Evolutionary conservation across 768 basidiomycete species (phyloP).

Genomic region (Bullera alba): DNA sequence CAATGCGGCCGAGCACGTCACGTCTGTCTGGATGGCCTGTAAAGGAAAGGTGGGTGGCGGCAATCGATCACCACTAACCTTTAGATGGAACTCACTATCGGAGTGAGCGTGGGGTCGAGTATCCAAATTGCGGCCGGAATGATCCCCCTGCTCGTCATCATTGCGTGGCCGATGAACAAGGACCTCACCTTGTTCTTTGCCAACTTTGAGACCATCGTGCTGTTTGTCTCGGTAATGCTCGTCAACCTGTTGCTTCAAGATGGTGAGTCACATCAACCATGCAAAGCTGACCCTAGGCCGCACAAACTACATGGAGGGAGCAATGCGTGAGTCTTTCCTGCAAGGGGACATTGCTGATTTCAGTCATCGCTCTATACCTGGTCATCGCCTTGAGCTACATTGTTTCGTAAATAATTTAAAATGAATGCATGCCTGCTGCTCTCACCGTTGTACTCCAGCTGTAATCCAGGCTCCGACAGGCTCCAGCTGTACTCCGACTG

Average conservation of each 20-base stretch:
- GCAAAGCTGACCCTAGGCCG: constrained; percentile 54
- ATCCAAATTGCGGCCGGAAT: constrained; percentile 68
- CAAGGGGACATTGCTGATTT: not conserved
- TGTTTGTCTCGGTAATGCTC: constrained; percentile 81
- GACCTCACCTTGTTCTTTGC: constrained; percentile 64
- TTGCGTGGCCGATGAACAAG: constrained; percentile 65
- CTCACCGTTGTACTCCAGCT: no score
- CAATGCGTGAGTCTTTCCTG: constrained; percentile 52
- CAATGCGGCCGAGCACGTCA: constrained; percentile 58
- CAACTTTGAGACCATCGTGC: constrained; percentile 60
- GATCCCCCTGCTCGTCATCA: constrained; percentile 75
- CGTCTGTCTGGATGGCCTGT: constrained; percentile 79
- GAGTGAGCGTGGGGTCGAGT: constrained; percentile 46
- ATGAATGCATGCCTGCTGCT: not conserved
- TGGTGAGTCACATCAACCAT: constrained; percentile 51
- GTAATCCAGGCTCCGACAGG: no score
- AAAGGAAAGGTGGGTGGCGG: constrained; percentile 50
- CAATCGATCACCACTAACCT: constrained; percentile 41
- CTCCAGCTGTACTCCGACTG: no score
- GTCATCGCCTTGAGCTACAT: constrained; percentile 68
- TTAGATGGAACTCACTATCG: constrained; percentile 68
- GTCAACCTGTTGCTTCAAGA: constrained; percentile 67
- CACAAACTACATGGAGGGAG: constrained; percentile 87
- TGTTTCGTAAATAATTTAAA: constrained; percentile 25
- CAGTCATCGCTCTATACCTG: constrained; percentile 60